These are phyloP conservation scores for Rhizopus arrhizus DNA, from an alignment of 371 early-diverging fungal species.

Conservation along the genomic window DNA sequence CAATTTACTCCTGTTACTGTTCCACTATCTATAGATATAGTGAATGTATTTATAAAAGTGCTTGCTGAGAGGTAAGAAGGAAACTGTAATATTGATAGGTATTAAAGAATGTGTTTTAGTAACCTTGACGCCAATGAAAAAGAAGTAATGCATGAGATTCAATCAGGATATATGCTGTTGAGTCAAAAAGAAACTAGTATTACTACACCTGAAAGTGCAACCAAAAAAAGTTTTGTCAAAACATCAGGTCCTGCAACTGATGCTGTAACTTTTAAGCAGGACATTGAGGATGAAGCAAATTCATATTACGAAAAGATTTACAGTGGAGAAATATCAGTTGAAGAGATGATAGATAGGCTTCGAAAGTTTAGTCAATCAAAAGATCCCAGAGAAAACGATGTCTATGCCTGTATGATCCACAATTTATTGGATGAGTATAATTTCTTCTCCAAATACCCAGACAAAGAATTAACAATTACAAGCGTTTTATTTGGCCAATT, in stretches of 20 bases:
- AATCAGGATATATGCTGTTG: constrained; percentile 18
- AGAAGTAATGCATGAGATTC: constrained; percentile 25
- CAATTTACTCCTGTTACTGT: constrained; percentile 50
- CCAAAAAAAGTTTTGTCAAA: not conserved
- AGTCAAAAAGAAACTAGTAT: constrained; percentile 2
- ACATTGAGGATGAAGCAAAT: constrained; percentile 77
- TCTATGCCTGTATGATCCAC: constrained; percentile 83
- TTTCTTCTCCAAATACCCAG: constrained; percentile 93
- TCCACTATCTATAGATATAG: constrained; percentile 70
- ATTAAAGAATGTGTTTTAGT: not conserved
- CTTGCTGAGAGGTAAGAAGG: constrained; percentile 59
- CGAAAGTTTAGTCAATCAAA: constrained; percentile 71
- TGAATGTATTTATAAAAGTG: constrained; percentile 70
- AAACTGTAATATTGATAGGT: not conserved
- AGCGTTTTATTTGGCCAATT: constrained; percentile 86
- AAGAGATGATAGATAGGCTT: constrained; percentile 75
- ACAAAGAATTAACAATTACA: constrained; percentile 87
- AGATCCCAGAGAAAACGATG: constrained; percentile 70
- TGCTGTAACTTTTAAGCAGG: constrained; percentile 34
- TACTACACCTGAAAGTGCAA: not conserved
- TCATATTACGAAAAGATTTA: constrained; percentile 79
- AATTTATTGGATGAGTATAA: constrained; percentile 92
- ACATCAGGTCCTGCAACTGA: constrained; percentile 6
- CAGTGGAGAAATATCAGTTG: constrained; percentile 72
- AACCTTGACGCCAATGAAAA: constrained; percentile 16